phyloP scores from a whole-genome alignment of 1,284 basidiomycete genomes.

The Agroathelia rolfsii region DNA sequence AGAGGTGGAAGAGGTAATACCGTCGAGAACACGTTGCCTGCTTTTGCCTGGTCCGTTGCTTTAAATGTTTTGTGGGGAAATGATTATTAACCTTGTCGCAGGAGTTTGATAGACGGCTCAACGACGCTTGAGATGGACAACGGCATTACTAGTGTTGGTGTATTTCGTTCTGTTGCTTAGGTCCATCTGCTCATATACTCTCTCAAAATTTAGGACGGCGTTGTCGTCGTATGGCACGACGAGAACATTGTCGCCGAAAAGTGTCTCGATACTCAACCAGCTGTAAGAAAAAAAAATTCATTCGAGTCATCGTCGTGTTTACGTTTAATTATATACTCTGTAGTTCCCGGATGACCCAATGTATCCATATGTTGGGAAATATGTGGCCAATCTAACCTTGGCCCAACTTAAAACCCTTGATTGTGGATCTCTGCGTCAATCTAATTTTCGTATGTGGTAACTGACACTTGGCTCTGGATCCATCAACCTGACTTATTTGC shows the following conservation, averaged over 20 bases:
- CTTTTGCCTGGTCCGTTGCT: slow-evolving; percentile 64
- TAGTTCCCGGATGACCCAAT: slow-evolving; percentile 45
- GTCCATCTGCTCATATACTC: slow-evolving; percentile 4
- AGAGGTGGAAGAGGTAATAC: slow-evolving; percentile 67
- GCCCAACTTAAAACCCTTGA: slow-evolving; percentile 71
- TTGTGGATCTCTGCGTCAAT: slow-evolving; percentile 61
- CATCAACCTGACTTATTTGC: too few species aligned
- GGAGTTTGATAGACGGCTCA: slow-evolving; percentile 65
- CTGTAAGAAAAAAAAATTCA: slow-evolving; percentile 30
- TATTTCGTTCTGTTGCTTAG: too few species aligned
- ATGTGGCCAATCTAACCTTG: slow-evolving; percentile 66
- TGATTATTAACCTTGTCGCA: slow-evolving; percentile 15
- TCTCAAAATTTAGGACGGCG: slow-evolving; percentile 44
- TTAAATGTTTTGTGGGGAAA: too few species aligned
- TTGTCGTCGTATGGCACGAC: slow-evolving; percentile 75
- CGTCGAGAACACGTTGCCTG: slow-evolving; percentile 58
- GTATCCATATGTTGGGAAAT: slow-evolving; percentile 68
- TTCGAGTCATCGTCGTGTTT: too few species aligned
- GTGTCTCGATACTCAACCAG: slow-evolving; percentile 57
- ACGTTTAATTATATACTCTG: slow-evolving; percentile 4
- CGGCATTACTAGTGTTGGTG: slow-evolving; percentile 58
- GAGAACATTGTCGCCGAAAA: slow-evolving; percentile 51
- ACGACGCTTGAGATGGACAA: slow-evolving; percentile 73
- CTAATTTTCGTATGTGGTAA: slow-evolving; percentile 55
- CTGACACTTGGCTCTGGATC: slow-evolving; percentile 1